These are phyloP conservation scores for Epichloe aotearoae DNA, from an alignment of 2,329 filamentous ascomycete genomes.

Conservation along the genomic window DNA sequence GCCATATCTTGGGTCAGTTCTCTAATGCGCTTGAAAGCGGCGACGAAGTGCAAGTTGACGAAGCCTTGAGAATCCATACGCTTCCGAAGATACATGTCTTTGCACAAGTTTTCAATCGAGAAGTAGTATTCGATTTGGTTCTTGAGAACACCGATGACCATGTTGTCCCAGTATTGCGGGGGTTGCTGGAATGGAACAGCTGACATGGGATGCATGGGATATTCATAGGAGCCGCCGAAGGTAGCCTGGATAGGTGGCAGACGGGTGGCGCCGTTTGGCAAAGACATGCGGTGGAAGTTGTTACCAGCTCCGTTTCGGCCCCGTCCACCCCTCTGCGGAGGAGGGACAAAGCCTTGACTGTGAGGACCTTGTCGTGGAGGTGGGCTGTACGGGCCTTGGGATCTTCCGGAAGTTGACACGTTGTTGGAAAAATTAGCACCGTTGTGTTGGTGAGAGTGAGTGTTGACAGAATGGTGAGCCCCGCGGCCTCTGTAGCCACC, in stretches of 20 bases:
- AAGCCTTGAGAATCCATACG: constrained; percentile 96
- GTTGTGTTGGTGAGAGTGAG: constrained; percentile 21
- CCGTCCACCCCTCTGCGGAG: constrained; percentile 22
- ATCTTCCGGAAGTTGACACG: constrained; percentile 19
- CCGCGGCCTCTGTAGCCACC: constrained; percentile 34
- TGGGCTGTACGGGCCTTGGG: constrained; percentile 30
- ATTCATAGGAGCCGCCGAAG: constrained; percentile 24
- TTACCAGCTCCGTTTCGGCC: constrained; percentile 19
- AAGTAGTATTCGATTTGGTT: constrained; percentile 81
- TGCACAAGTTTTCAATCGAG: constrained; percentile 87
- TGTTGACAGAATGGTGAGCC: constrained; percentile 25
- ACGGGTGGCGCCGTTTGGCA: constrained; percentile 23
- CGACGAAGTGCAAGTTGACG: constrained; percentile 66
- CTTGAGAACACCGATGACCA: constrained; percentile 28
- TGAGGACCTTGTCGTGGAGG: constrained; percentile 28
- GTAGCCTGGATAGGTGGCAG: constrained; percentile 24
- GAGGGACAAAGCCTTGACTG: constrained; percentile 20
- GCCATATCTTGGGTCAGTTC: constrained; percentile 45
- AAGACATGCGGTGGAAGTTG: constrained; percentile 27
- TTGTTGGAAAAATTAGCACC: constrained; percentile 20
- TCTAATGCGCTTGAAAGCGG: constrained; percentile 64
- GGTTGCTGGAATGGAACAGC: constrained; percentile 21
- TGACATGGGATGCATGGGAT: constrained; percentile 25
- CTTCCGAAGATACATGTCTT: constrained; percentile 75
- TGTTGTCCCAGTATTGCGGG: constrained; percentile 41